A percentile compares a stretch with the other conserved stretches of the same genome.
Evolutionary conservation across 2,329 filamentous ascomycete species (phyloP).

Genomic region (Pestalotiopsis sp.): DNA sequence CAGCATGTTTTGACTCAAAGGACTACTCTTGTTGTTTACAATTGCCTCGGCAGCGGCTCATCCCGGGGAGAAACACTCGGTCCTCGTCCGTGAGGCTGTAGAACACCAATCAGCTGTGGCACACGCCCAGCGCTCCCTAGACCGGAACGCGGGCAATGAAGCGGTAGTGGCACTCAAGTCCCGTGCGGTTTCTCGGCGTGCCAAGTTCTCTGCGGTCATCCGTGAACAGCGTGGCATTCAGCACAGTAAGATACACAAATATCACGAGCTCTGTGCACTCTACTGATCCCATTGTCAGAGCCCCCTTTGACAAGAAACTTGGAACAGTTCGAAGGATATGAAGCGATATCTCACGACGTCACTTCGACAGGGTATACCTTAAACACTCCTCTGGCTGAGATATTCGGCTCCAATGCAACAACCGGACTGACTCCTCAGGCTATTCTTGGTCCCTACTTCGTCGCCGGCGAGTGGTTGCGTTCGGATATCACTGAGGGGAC

Average conservation of each 20-base stretch:
- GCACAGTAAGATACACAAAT: slow-evolving; percentile 16
- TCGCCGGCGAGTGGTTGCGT: slow-evolving; percentile 39
- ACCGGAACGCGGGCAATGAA: too few species aligned
- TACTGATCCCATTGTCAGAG: slow-evolving; percentile 19
- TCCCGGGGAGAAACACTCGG: too few species aligned
- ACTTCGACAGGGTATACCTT: slow-evolving; percentile 27
- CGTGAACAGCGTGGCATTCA: slow-evolving; percentile 36
- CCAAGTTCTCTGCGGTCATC: slow-evolving; percentile 35
- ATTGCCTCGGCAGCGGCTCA: too few species aligned
- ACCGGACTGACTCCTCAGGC: slow-evolving; percentile 30
- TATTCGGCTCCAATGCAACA: slow-evolving; percentile 30
- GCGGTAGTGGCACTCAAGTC: slow-evolving; percentile 34
- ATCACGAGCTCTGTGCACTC: background rate
- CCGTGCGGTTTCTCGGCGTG: slow-evolving; percentile 38
- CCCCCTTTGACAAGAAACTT: slow-evolving; percentile 27
- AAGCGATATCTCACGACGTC: slow-evolving; percentile 24
- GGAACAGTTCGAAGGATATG: slow-evolving; percentile 26
- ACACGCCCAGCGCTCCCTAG: too few species aligned
- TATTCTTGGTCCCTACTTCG: slow-evolving; percentile 33
- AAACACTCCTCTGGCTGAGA: slow-evolving; percentile 36
- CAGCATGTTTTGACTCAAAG: too few species aligned
- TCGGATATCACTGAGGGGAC: slow-evolving; percentile 38
- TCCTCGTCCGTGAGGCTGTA: too few species aligned
- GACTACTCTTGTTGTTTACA: too few species aligned
- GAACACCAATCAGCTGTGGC: too few species aligned